These are phyloP conservation scores for Flagelloscypha sp. DNA, from an alignment of 768 basidiomycete genomes.

Conservation along the genomic window DNA sequence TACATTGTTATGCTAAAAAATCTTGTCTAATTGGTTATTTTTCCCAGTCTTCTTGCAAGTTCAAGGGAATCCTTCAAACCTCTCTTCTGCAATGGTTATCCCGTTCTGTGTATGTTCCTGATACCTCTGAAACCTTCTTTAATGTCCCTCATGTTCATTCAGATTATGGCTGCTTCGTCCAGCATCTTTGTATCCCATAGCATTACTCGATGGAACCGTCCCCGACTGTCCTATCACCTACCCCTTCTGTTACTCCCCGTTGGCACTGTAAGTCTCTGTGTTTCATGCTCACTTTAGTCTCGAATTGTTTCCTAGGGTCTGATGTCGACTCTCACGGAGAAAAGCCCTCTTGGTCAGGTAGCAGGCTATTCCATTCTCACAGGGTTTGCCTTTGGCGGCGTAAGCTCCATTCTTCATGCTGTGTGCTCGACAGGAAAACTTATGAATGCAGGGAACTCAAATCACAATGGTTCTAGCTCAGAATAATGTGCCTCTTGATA, in stretches of 20 bases:
- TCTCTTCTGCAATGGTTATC: too few relatives aligned
- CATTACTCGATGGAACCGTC: constrained; percentile 10
- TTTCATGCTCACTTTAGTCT: background rate
- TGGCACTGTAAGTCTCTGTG: constrained; percentile 11
- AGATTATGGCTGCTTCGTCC: constrained; percentile 13
- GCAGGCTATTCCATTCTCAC: constrained; percentile 16
- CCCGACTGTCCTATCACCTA: constrained; percentile 10
- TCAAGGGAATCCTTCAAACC: too few relatives aligned
- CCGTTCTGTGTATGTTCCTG: too few relatives aligned
- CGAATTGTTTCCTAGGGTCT: constrained; percentile 10
- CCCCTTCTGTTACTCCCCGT: constrained; percentile 15
- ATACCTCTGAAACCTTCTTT: too few relatives aligned
- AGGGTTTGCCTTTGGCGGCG: constrained; percentile 18
- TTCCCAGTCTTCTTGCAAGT: too few relatives aligned
- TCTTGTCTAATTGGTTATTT: too few relatives aligned
- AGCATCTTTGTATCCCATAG: constrained; percentile 14
- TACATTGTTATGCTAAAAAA: too few relatives aligned
- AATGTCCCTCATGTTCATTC: constrained; percentile 17
- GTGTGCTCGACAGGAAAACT: background rate
- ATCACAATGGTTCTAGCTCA: constrained; percentile 3
- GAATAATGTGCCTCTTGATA: constrained; percentile 1
- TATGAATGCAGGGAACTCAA: constrained; percentile 1
- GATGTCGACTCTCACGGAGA: constrained; percentile 17
- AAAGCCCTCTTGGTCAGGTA: constrained; percentile 13
- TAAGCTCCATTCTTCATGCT: constrained; percentile 4